Evolutionary conservation across 2,329 filamentous ascomycete genomes (phyloP).

Genomic region (Colletotrichum costaricense): DNA sequence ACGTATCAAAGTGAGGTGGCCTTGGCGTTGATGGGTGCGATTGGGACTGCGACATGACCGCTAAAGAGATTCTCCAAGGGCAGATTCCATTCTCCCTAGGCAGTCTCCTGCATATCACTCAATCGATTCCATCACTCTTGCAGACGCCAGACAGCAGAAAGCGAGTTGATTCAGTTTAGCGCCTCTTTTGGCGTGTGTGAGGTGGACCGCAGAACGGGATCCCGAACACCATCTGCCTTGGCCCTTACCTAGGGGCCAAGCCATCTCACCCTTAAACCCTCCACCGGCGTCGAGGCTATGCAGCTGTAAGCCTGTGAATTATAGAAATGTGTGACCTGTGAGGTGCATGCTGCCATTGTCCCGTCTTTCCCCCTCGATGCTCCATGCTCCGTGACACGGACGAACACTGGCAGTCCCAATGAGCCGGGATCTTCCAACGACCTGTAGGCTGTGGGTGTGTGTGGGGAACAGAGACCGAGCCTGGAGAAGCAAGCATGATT

Average conservation of each 20-base stretch:
- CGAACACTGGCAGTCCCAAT: conserved; percentile 18
- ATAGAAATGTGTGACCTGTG: not conserved
- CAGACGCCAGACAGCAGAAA: not conserved
- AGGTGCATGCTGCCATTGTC: not conserved
- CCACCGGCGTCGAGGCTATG: not conserved
- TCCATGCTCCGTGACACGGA: conserved; percentile 8
- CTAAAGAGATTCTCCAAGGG: conserved; percentile 9
- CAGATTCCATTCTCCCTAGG: not conserved
- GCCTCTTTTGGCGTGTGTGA: conserved; percentile 15
- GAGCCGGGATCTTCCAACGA: not conserved
- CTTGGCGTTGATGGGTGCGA: conserved; percentile 3
- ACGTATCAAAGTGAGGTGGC: not conserved
- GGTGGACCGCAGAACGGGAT: conserved; percentile 23
- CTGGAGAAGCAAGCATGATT: not conserved
- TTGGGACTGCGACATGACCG: not conserved
- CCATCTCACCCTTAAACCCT: not conserved
- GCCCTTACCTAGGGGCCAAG: not conserved
- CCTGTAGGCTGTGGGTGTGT: not conserved
- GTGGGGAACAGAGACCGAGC: not conserved
- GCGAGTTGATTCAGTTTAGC: conserved; percentile 19
- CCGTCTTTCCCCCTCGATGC: not conserved
- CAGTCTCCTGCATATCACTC: not conserved
- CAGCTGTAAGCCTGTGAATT: not conserved
- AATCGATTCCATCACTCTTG: not conserved
- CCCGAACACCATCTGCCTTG: not conserved